phyloP scores from a whole-genome alignment of 2,329 filamentous ascomycete species.

The Nigrospora oryzae region DNA sequence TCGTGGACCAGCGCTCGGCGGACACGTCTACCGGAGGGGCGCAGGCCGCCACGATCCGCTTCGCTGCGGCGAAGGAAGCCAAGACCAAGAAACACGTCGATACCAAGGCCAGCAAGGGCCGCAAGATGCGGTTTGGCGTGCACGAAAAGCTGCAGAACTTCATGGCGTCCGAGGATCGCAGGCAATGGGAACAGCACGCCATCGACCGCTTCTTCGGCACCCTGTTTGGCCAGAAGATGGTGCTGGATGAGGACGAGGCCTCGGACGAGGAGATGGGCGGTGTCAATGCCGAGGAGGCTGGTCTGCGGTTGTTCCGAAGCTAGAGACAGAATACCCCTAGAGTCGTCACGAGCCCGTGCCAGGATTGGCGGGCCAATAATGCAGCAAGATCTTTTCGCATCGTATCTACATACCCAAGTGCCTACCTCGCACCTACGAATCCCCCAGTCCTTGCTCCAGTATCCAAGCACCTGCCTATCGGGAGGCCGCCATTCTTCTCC shows the following conservation, averaged over 20 bases:
- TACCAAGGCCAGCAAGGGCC: conserved; percentile 88
- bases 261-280: conserved; percentile 41
- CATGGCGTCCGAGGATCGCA: conserved; percentile 83
- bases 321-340: conserved; percentile 9
- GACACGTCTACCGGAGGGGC: conserved; percentile 44
- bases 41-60: conserved; percentile 46
- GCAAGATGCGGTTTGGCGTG: conserved; percentile 89
- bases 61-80: conserved; percentile 63
- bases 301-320: conserved; percentile 42
- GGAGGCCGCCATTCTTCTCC: too few species aligned
- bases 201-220: conserved; percentile 71
- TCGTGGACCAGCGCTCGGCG: conserved; percentile 79
- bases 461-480: too few species aligned
- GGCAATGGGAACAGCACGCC: conserved; percentile 71
- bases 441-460: too few species aligned
- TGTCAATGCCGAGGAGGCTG: conserved; percentile 42
- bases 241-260: conserved; percentile 48
- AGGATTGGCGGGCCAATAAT: too few species aligned
- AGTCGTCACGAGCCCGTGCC: neutral
- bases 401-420: too few species aligned
- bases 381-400: too few species aligned
- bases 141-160: conserved; percentile 98
- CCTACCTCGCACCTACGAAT: too few species aligned
- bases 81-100: conserved; percentile 82
- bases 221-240: conserved; percentile 62